These are phyloP conservation scores for Simmondsia chinensis DNA, from an alignment of 148 eudicot genomes.

Conservation along the genomic window DNA sequence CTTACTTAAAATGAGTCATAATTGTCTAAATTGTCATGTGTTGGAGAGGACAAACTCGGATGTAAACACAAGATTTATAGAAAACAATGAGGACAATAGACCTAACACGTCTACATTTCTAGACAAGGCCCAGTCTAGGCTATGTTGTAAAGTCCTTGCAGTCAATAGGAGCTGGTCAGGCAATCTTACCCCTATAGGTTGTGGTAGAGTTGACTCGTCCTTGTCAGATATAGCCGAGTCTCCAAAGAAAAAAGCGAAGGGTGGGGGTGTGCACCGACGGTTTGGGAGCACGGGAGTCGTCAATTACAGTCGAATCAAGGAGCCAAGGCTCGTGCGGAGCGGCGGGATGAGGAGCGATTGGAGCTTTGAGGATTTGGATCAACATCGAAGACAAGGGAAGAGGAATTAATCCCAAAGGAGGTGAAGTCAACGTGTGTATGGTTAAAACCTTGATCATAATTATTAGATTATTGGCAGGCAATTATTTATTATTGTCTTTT, in stretches of 20 bases:
- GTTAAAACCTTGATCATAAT: too few relatives aligned
- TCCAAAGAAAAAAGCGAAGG: not conserved
- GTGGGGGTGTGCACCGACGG: too few relatives aligned
- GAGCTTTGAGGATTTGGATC: conserved; percentile 37
- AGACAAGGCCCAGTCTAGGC: too few relatives aligned
- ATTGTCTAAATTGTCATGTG: conserved; percentile 14
- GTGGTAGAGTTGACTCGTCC: not conserved
- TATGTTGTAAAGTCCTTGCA: not conserved
- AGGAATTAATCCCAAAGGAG: not conserved
- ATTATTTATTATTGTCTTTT: too few relatives aligned
- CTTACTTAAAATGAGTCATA: conserved; percentile 16
- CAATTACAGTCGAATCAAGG: too few relatives aligned
- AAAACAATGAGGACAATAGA: not conserved
- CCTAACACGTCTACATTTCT: too few relatives aligned
- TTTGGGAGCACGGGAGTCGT: too few relatives aligned
- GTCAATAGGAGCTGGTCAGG: conserved; percentile 20
- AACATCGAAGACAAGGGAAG: not conserved
- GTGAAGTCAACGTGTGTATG: too few relatives aligned
- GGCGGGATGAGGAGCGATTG: conserved; percentile 47
- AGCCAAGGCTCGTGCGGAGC: conserved; percentile 34
- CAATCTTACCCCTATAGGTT: conserved; percentile 7
- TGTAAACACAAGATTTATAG: not conserved
- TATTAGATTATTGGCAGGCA: too few relatives aligned
- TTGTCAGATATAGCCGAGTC: too few relatives aligned
- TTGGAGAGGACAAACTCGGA: conserved; percentile 21